phyloP scores from a whole-genome alignment of 1,284 basidiomycete species.

The Apiotrichum gamsii region DNA sequence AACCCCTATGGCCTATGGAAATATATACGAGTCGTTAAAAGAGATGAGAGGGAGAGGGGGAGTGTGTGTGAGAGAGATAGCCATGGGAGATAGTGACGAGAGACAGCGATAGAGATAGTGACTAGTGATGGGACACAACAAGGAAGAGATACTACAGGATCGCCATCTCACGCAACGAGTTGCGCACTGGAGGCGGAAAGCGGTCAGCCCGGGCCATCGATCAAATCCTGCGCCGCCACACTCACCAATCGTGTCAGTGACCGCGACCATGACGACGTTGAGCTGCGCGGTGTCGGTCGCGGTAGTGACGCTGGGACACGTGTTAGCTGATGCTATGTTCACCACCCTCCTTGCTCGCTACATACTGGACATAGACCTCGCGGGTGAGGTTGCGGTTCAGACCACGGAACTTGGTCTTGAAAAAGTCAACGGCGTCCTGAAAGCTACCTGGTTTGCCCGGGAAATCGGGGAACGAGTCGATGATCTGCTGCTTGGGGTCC shows the following conservation, averaged over 20 bases:
- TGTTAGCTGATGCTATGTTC: constrained; percentile 4
- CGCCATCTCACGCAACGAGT: constrained; percentile 19
- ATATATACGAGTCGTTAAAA: too few relatives aligned
- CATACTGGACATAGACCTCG: constrained; percentile 87
- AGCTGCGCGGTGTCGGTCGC: constrained; percentile 90
- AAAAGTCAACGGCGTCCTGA: constrained; percentile 59
- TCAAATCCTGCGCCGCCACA: neutral
- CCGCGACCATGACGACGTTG: constrained; percentile 86
- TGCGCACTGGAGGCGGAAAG: constrained; percentile 15
- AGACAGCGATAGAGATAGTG: neutral
- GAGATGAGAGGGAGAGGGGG: too few relatives aligned
- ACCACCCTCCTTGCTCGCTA: constrained; percentile 24
- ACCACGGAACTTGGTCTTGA: constrained; percentile 75
- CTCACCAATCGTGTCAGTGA: constrained; percentile 26
- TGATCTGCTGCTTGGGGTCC: constrained; percentile 64
- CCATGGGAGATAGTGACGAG: too few relatives aligned
- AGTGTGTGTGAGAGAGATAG: too few relatives aligned
- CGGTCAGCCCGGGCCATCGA: neutral
- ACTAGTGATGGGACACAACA: too few relatives aligned
- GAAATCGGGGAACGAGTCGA: constrained; percentile 68
- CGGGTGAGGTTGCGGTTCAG: constrained; percentile 78
- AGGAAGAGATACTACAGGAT: constrained; percentile 11
- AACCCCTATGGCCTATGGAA: too few relatives aligned
- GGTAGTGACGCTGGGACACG: constrained; percentile 72
- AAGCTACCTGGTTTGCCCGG: constrained; percentile 55